Evolutionary conservation across 441 rosid species (phyloP), one percentile per base, ranked within the genome.

Genomic region (Erysimum cheiri): DNA sequence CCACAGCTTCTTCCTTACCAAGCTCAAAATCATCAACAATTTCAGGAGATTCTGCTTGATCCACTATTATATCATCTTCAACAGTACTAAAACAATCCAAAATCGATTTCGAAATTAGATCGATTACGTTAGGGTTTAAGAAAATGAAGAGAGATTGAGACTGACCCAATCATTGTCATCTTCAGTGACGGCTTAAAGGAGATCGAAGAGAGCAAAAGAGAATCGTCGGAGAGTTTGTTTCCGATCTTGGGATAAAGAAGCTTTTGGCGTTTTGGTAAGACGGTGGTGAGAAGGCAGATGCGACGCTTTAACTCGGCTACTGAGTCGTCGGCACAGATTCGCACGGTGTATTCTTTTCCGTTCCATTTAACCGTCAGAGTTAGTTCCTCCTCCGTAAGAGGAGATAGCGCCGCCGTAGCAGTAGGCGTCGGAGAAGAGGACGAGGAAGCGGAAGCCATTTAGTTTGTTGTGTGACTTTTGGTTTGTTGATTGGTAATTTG

Each of bases 111-210:
- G 24, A 22, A 46, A 46, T 46, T 46, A 46, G 50, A 46, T 17
- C 12, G 24, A 15, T 15, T 15, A 2, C 24, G 26, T 46, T 5
- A 59, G 48, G 33, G 32, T 39, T 59, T 39, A 7, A 59, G 10
- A n/a, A 59, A 26, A 7, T 59, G 48, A 22, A 70, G 14, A 36
- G 1, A n/a, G 12, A 49, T 31, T 50, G 73, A 59, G 8, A 72
- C 47, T 33, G 55, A 92, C 98, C 99, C 96, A 70, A 92, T 95
- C 98, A 95, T 93, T 40, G 96, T 93, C 96, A 93, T 93, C 83
- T 93, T 93, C 73, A 88, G 82, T 4, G 96, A 85, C 52, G 98
- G 74, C 76, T 95, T 95, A 72, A 92, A 89, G 24, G 97, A 89
- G 26, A 95, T 73, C 53, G 84, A 81, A 35, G 92, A 88, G 75